Evolutionary conservation across 495 filamentous ascomycete species (phyloP), one percentile per base, ranked within the genome.

Genomic region (Daldinia childiae): DNA sequence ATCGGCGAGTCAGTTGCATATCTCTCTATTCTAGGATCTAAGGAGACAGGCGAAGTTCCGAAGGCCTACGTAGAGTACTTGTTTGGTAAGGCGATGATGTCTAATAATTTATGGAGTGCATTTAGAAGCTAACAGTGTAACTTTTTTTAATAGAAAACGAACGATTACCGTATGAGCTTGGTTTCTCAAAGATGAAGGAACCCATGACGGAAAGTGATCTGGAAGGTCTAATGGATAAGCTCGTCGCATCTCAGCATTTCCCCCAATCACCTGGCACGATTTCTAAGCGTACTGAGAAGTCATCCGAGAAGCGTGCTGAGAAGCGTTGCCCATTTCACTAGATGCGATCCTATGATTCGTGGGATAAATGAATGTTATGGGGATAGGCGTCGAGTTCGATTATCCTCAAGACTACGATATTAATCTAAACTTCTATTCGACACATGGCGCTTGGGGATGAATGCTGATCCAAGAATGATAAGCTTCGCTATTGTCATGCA

Each of bases 1-100:
- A 60, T 82, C 5, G 85, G 82, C 1, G 86, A 87, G 77, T 68
- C 79, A 1, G 80, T 80, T 14, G 84, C 85, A 19, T 81, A 82
- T 43, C 70, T 86, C 19, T 55, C 82, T 14, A 72, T 79, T 1
- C 71, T 88, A 19, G 86, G 85, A 1, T 80, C 85, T 62, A 77
- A 76, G 38, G 51, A 66, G 21, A 32, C 74, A 8, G 79, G 73
- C 6, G 82, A 77, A 0, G 82, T 81, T 6, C 77, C 79, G 3
- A 73, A 79, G 68, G 29, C 19, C 1, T 77, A 76, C 48, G 79
- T 84, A 6, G 79, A 84, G 50, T 86, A 80, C 64, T 73, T 84
- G n/a, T 87, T 87, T 64, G 72, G 83, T 85, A 66, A 72, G 81
- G 34, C 15, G 8, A 50, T 66, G 12, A 29, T n/a, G 29, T 19